Conservation (phyloP, 495 filamentous ascomycete species). For the Aspergillus biplanus region DNA sequence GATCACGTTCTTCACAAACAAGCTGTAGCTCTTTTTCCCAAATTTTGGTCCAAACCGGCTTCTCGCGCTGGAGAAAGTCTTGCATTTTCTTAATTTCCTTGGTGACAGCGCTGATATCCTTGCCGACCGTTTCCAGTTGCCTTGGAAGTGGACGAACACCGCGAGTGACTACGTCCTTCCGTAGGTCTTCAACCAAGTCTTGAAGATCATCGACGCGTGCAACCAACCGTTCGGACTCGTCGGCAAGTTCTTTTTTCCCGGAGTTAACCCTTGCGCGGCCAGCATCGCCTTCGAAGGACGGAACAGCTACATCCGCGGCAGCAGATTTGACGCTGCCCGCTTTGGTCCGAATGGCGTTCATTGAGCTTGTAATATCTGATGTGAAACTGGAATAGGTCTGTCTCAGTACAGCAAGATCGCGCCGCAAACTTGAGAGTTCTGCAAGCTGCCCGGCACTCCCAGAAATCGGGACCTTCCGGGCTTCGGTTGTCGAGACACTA, state of each 20-base stretch:
- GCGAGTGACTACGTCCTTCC: slow-evolving; percentile 93
- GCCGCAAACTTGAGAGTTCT: slow-evolving; percentile 80
- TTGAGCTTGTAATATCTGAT: slow-evolving; percentile 83
- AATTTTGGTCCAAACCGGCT: slow-evolving; percentile 95
- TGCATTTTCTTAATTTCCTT: slow-evolving; percentile 94
- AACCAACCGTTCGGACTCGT: slow-evolving; percentile 86
- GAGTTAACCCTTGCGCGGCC: slow-evolving; percentile 82
- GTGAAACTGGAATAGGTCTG: slow-evolving; percentile 93
- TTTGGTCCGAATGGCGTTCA: slow-evolving; percentile 78
- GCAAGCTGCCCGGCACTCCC: slow-evolving; percentile 60
- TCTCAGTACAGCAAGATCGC: slow-evolving; percentile 88
- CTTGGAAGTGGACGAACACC: slow-evolving; percentile 92
- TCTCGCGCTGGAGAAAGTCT: slow-evolving; percentile 87
- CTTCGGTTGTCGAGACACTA: slow-evolving; percentile 23
- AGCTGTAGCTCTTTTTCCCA: slow-evolving; percentile 96
- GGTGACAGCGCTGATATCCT: slow-evolving; percentile 79
- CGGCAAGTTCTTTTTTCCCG: slow-evolving; percentile 81
- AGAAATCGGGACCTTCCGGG: slow-evolving; percentile 29
- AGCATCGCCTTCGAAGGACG: slow-evolving; percentile 66
- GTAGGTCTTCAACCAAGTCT: slow-evolving; percentile 93
- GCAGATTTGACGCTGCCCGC: slow-evolving; percentile 77
- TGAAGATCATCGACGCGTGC: slow-evolving; percentile 92
- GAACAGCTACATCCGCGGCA: slow-evolving; percentile 66
- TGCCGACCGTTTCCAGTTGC: slow-evolving; percentile 83
- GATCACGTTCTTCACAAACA: slow-evolving; percentile 92